phyloP scores from a whole-genome alignment of 148 eudicot genomes.

The Fagopyrum tataricum region DNA sequence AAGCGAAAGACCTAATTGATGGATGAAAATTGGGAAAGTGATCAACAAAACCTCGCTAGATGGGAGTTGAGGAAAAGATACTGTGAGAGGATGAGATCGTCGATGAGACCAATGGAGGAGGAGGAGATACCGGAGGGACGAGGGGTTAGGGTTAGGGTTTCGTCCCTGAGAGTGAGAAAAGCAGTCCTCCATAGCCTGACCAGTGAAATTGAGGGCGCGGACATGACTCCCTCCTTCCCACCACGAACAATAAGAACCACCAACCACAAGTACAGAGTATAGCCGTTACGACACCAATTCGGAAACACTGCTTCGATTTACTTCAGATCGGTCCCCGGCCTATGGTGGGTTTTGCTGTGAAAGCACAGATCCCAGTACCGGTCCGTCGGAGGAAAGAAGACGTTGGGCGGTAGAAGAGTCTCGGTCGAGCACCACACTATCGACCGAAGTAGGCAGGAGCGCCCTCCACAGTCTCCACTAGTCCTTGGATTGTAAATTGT shows the following conservation, averaged over 20 bases:
- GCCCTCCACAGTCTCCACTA: background rate
- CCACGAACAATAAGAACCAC: background rate
- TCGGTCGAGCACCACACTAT: background rate
- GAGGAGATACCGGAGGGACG: slow-evolving; percentile 21
- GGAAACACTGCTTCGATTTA: background rate
- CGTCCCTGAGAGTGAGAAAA: slow-evolving; percentile 79
- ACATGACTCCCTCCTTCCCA: background rate
- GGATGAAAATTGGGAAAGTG: background rate
- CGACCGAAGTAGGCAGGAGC: background rate
- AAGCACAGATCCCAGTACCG: background rate
- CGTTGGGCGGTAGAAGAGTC: background rate
- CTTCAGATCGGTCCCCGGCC: background rate
- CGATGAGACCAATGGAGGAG: slow-evolving; percentile 35
- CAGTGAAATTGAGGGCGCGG: slow-evolving; percentile 20
- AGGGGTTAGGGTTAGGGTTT: slow-evolving; percentile 36
- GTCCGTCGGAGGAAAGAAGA: background rate
- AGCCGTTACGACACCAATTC: background rate
- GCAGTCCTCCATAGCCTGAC: slow-evolving; percentile 80
- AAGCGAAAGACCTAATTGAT: background rate
- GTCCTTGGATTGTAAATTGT: background rate
- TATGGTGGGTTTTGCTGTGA: background rate
- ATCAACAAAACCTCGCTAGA: slow-evolving; percentile 46
- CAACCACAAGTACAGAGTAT: background rate
- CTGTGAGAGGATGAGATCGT: slow-evolving; percentile 52
- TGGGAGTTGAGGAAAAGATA: slow-evolving; percentile 43